Percentiles rank a stretch among this genome's conserved stretches.
These are phyloP conservation scores for Baeospora myosura DNA, from an alignment of 1,284 basidiomycete genomes.

Conservation along the genomic window DNA sequence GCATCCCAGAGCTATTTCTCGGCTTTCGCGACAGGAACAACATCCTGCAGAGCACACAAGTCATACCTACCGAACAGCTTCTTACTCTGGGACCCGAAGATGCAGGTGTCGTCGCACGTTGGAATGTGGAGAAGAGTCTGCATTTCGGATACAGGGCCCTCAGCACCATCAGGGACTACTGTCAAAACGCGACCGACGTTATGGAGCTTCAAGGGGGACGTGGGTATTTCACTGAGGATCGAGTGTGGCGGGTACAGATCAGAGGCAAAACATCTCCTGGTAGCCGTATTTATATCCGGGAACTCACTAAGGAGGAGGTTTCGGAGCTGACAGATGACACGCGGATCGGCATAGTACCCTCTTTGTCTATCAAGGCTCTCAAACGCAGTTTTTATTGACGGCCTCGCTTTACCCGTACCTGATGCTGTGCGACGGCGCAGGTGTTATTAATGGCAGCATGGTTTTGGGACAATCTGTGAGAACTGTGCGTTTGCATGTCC, in stretches of 20 bases:
- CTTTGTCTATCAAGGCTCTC: no score
- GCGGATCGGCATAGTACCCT: no score
- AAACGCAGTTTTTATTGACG: no score
- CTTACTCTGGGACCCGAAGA: neutral
- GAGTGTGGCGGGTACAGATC: neutral
- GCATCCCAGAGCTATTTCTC: neutral
- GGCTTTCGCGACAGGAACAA: slow-evolving; percentile 2
- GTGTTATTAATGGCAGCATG: no score
- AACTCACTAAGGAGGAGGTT: neutral
- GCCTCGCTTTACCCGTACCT: no score
- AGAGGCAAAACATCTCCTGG: neutral
- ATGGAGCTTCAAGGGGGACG: neutral
- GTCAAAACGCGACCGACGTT: neutral
- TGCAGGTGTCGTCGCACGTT: neutral
- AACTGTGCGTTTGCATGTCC: no score
- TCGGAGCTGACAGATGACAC: no score
- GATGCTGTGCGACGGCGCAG: no score
- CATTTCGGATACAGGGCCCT: neutral
- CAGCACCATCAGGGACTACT: neutral
- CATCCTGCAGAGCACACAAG: neutral
- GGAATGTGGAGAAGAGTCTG: neutral
- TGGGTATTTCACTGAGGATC: neutral
- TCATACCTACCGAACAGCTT: neutral
- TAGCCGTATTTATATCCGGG: neutral
- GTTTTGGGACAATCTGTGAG: no score